Base-by-base conservation (phyloP, 2,329 filamentous ascomycete species). In the Lecanicillium sp. region DNA sequence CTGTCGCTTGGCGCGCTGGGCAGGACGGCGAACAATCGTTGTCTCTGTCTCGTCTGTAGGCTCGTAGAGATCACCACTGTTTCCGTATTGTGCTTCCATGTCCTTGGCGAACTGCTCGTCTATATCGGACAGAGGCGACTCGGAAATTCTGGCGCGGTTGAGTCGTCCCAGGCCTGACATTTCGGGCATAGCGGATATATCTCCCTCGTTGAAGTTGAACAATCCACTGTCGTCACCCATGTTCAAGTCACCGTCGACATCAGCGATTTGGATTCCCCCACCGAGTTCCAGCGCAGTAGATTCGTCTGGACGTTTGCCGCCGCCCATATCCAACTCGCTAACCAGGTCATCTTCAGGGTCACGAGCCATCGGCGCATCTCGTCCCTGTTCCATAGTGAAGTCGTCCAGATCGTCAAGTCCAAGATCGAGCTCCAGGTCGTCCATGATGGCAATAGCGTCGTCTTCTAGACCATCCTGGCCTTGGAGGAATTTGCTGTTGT, bases 321-420 rank as follows among this genome's bases (percentile, higher is more conserved):
- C 63, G 51, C 77, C 71, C 5, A 80, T 67, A 54, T 84, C 81
- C 30, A 84, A 60, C 49, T 87, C 83, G 53, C 77, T 78, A 51
- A 84, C 70, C 45, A 90, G 79, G 55, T 87, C 82, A 32, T 87
- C 83, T 54, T 87, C 87, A 17, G 84, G 68, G 2, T 81, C 72
- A 38, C 79, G 75, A 20, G 84, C 74, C 14, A 79, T 74, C 4
- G 87, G 83, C 17, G 87, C 90, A 56, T 95, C 85, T 82, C 91
- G 86, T 60, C 91, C 93, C 57, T 89, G 76, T 83, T 98, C 93
- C 50, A 96, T 83, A 59, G 84, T 77, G 17, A 68, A 77, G 27
- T 77, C 80, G 52, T 89, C 84, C 27, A 89, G 72, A 55, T 82
- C 83, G n/a, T 35, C 47, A 52, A 93, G 74, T 56, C 89, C 85